Evolutionary conservation across 2,329 filamentous ascomycete genomes (phyloP), one percentile per base, ranked within the genome.

Genomic region (Fusarium temperatum): DNA sequence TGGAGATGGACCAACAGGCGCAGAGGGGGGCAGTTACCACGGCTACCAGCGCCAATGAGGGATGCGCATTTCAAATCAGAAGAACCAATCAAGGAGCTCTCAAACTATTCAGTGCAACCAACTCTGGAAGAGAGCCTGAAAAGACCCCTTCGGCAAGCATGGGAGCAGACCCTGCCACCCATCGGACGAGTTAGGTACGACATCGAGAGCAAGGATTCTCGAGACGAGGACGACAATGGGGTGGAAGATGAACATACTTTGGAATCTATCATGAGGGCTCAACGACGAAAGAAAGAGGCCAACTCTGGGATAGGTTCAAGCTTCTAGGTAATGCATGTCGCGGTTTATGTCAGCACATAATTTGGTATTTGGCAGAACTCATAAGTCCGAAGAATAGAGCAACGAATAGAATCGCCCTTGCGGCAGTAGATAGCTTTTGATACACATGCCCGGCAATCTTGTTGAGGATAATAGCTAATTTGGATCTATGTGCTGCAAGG

Each of bases 1-100:
- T 78, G 77, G 77, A 68, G 70, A 51, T 77, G 68, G 72, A 68
- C 73, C 42, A 73, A 78, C 32, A 65, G n/a, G 42, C 61, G 48
- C 24, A 44, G 44, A 45, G 35, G 35, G 17, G 26, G 30, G 8
- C 22, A 50, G 26, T 28, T 26, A n/a, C 24, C 62, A 44, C 57
- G 36, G 22, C 56, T 69, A 53, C 65, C 65, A 61, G n/a, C n/a
- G n/a, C 47, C 48, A 42, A 55, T 28, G n/a, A 30, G 22, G 22
- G 32, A 32, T 35, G 11, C 35, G 45, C 22, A 24, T 12, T n/a
- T 18, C 26, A 36, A 53, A 36, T n/a, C 45, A 32, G 26, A 51
- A 22, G 47, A 44, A 28, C 38, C 26, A 28, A 18, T 15, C 15
- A 15, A 36, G 14, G 30, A 65, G 20, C 26, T 47, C 20, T 14